Conservation (phyloP, 495 filamentous ascomycete species). For the Aspergillus homomorphus region DNA sequence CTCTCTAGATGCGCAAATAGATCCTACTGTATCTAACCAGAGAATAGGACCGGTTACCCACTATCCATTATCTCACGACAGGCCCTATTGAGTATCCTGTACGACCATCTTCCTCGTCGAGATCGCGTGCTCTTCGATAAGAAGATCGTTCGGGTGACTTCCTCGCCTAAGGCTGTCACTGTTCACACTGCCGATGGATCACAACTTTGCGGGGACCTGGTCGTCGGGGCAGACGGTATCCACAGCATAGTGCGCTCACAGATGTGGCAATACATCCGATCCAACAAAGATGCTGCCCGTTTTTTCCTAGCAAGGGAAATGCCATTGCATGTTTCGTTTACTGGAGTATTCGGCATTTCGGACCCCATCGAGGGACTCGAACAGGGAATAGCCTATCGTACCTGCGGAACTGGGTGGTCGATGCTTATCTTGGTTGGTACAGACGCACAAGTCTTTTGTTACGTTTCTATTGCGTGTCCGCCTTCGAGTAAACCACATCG, state of each 20-base stretch:
- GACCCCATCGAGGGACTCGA: background rate
- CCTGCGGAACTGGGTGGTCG: background rate
- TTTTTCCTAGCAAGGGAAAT: background rate
- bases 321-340: background rate
- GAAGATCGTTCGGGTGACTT: background rate
- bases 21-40: background rate
- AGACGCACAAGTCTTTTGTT: slow-evolving; percentile 1
- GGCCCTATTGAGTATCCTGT: background rate
- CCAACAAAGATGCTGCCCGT: background rate
- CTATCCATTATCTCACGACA: background rate
- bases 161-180: background rate
- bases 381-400: background rate
- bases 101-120: background rate
- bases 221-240: slow-evolving; percentile 6
- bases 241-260: background rate
- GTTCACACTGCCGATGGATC: slow-evolving; percentile 2
- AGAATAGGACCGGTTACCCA: background rate
- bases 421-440: background rate
- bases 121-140: background rate
- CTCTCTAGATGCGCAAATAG: background rate
- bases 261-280: slow-evolving; percentile 3
- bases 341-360: background rate
- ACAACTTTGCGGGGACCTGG: background rate
- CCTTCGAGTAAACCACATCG: no score
- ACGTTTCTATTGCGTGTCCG: background rate